Base-by-base conservation (phyloP, 192 early-diverging fungal genomes). In the Dimargaris xerosporica region DNA sequence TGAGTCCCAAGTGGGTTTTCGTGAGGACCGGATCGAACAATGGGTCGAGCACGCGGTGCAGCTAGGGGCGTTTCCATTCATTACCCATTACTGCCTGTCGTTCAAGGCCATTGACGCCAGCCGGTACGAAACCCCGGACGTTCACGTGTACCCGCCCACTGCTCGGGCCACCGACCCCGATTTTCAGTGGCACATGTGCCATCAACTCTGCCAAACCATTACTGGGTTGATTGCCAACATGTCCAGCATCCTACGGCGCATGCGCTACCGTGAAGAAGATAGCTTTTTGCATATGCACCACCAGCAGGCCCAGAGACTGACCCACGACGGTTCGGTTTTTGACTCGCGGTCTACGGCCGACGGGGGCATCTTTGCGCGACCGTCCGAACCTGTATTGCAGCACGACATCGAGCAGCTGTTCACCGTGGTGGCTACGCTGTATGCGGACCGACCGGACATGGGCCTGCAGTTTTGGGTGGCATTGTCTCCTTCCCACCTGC, bases 261-360 rank as follows among this genome's bases (percentile, higher is more conserved):
- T 86, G 66, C 80, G 80, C 55, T 78, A 84, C 54, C 78, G 69
- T 59, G 86, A 90, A 61, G 88, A 90, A 54, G 88, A 89, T 63
- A 71, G 72, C 9, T 60, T 42, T 34, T 69, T 78, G n/a, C 69
- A 69, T 59, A 69, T 69, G 54, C 71, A 69, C 6, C 69, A 74
- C 62, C 69, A 69, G 66, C 45, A 62, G 3, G 70, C 70, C 62
- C 46, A 64, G 52, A 65, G 66, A 56, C 6, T 28, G 23, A 12
- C 62, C 43, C 59, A 54, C 12, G 34, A 39, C 7, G 7, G 34
- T 7, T 39, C 34, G 34, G 34, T 39, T 39, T 39, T 39, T 7
- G 34, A 39, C 34, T 39, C 34, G 34, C 34, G 34, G 34, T 39
- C 34, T 7, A 39, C 34, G 7, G 34, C 3, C 34, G 34, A 39